Evolutionary conservation across 768 basidiomycete species (phyloP), one percentile per base, ranked within the genome.

Genomic region (Scleroderma citrinum): DNA sequence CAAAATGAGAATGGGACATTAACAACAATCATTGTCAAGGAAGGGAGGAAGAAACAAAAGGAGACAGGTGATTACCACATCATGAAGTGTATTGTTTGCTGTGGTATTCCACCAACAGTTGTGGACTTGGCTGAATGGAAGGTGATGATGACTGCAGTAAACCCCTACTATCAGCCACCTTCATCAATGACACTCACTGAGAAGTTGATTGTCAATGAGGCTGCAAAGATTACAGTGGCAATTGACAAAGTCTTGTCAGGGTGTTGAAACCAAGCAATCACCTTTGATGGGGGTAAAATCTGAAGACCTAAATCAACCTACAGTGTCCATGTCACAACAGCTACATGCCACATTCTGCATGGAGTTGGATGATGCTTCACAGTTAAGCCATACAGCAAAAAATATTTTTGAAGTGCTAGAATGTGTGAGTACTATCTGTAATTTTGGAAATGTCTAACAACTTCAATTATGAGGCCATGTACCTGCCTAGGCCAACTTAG

Each of bases 321-420:
- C 20, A 55, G 58, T 12, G 45, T 61, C 2, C 58, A 59, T 54
- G 44, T 59, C 6, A 59, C 56, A 2, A 49, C 50, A 5, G 17
- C 49, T 34, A 35, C 36, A 2, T 14, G 40, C 8, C 39, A n/a
- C n/a, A n/a, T 56, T 53, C 23, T 50, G 56, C 26, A 34, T 56
- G 23, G 52, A 41, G 3, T 42, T 56, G 3, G 46, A 58, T 49
- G 55, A 47, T 61, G 47, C 41, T 1, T 54, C 35, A 61, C 62
- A 4, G 40, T 40, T 21, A 60, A 59, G 32, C 59, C 59, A 14
- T 65, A 69, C 56, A 65, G 63, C 7, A 59, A 46, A 17, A 47
- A 56, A 41, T 59, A 68, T 57, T 56, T 63, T 29, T 49, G 46
- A 41, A n/a, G 56, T 17, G 30, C 60, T 29, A 20, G 59, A 42